These are phyloP conservation scores for Chaetoscypha palmicola DNA, from an alignment of 2,329 filamentous ascomycete genomes.

Conservation along the genomic window DNA sequence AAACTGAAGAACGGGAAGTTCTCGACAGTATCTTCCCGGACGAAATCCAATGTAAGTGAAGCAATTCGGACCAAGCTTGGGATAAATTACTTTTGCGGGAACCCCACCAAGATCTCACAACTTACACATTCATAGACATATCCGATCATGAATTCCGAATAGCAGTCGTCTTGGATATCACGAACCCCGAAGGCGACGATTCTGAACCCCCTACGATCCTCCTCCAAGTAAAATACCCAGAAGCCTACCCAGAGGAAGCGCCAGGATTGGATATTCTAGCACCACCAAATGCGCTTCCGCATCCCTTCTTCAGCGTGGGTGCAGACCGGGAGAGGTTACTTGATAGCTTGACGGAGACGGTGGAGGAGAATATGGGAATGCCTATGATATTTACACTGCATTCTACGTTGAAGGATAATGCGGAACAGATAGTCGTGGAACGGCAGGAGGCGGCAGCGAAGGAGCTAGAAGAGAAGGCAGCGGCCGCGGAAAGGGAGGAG, in stretches of 20 bases:
- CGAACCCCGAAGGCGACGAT: slow-evolving; percentile 54
- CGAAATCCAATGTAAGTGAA: slow-evolving; percentile 73
- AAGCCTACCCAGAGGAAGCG: slow-evolving; percentile 80
- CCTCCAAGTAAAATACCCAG: slow-evolving; percentile 83
- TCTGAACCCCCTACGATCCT: slow-evolving; percentile 64
- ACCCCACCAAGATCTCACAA: slow-evolving; percentile 3
- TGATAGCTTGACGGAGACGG: slow-evolving; percentile 60
- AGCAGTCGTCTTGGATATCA: slow-evolving; percentile 74
- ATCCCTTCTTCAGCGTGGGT: slow-evolving; percentile 70
- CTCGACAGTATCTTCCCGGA: slow-evolving; percentile 98
- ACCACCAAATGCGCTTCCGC: slow-evolving; percentile 60
- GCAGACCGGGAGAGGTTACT: slow-evolving; percentile 74
- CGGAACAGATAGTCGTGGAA: slow-evolving; percentile 75
- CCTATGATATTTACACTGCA: slow-evolving; percentile 94
- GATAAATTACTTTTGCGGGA: no score
- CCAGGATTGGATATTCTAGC: slow-evolving; percentile 74
- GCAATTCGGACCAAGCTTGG: no score
- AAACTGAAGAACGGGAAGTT: slow-evolving; percentile 92
- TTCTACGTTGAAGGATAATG: slow-evolving; percentile 78
- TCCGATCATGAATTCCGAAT: slow-evolving; percentile 86
- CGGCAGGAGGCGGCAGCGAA: slow-evolving; percentile 59
- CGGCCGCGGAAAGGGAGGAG: slow-evolving; percentile 74
- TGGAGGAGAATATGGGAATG: slow-evolving; percentile 93
- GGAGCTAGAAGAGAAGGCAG: slow-evolving; percentile 46
- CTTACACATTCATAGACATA: slow-evolving; percentile 55